Conservation (phyloP, 2,329 filamentous ascomycete species). For the Fusarium veterinarium region DNA sequence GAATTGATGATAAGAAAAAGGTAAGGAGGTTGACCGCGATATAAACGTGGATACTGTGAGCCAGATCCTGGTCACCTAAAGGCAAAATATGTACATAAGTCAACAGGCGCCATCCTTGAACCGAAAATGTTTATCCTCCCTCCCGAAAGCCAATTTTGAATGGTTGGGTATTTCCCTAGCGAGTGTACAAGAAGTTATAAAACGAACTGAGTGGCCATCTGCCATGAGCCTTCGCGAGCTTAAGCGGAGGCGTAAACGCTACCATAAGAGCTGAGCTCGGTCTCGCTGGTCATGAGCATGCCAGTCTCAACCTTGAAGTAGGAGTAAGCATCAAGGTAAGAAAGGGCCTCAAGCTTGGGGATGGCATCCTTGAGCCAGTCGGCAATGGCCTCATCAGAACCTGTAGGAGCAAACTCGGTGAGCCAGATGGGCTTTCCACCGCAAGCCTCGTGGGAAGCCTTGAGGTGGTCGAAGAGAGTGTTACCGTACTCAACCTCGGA, state of each 20-base stretch:
- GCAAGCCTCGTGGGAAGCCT: conserved; percentile 58
- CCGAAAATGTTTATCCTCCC: conserved; percentile 36
- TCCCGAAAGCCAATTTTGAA: conserved; percentile 41
- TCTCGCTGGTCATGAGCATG: conserved; percentile 55
- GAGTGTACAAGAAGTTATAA: conserved; percentile 54
- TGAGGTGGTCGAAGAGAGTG: conserved; percentile 66
- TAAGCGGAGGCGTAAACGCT: conserved; percentile 60
- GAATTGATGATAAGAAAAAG: conserved; percentile 12
- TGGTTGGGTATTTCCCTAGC: conserved; percentile 49
- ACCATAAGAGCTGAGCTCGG: conserved; percentile 59
- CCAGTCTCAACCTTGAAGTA: conserved; percentile 65
- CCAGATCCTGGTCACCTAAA: conserved; percentile 29
- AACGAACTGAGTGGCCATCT: conserved; percentile 26
- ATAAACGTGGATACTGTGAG: conserved; percentile 3
- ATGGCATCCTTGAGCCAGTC: conserved; percentile 63
- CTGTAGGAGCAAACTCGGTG: conserved; percentile 71
- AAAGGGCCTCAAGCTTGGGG: conserved; percentile 59
- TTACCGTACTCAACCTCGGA: conserved; percentile 58
- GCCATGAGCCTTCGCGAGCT: conserved; percentile 12
- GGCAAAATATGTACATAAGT: conserved; percentile 49
- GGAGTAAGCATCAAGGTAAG: conserved; percentile 66
- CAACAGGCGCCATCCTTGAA: conserved; percentile 40
- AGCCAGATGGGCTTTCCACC: conserved; percentile 66
- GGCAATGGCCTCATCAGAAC: conserved; percentile 53
- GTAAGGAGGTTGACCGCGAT: conserved; percentile 21